Base-by-base conservation (phyloP, 2,329 filamentous ascomycete genomes). In the Paraphaeosphaeria sporulosa region DNA sequence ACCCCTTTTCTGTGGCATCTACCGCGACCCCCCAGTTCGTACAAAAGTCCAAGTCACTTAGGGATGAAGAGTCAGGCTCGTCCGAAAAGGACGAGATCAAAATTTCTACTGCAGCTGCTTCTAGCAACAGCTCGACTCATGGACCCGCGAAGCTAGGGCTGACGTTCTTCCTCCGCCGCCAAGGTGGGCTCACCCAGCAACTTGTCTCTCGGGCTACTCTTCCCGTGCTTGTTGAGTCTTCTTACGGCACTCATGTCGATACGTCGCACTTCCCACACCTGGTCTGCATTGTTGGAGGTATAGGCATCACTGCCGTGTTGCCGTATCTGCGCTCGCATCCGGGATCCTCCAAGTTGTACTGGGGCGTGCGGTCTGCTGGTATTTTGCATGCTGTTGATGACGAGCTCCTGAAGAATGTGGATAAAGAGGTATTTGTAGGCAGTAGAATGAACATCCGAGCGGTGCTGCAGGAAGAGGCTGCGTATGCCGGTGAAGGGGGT, bases 1-100 rank as follows among this genome's bases (percentile, higher is more conserved):
- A 86, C 66, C 84, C 84, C 0, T 86, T 86, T 64, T 84, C 82
- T 15, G 60, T 27, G 21, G 17, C 25, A 5, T 42, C 30, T 13
- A 47, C n/a, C 2, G 19, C 52, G 19, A 42, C 46, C 34, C 48
- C 25, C 3, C 44, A 34, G 21, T 40, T 12, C 12, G 27, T 19
- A 3, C 40, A 10, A 4, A 53, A 42, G 27, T 7, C 48, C 4
- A 47, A 57, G 21, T 25, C 47, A 19, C 40, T 57, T 5, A n/a
- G 19, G 27, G 47, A 47, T 48, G 48, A 55, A 49, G 50, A 53
- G 52, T 36, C 43, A 8, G 54, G 21, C 4, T 44, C 52, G 9
- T 30, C 30, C 8, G 13, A 27, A 3, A 48, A 53, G 19, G 42
- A 53, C 8, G 23, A 58, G 36, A 44, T 47, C 4, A 19, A 46